Evolutionary conservation across 108 stramenopile species (phyloP).

Genomic region (Skeletonema tropicum): DNA sequence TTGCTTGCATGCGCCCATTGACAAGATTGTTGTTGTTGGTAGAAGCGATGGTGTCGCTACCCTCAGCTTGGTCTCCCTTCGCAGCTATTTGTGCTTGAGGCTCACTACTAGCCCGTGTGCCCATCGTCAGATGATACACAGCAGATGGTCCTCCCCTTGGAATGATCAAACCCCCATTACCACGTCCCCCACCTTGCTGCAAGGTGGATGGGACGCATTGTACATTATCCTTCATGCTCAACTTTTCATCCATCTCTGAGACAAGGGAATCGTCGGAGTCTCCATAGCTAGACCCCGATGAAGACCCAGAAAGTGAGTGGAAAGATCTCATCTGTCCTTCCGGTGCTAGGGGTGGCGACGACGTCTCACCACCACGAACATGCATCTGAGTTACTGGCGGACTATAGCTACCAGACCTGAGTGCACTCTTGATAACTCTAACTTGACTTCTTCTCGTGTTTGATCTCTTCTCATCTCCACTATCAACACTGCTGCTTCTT

Average conservation of each 20-base stretch:
- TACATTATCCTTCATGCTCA: conserved; percentile 1
- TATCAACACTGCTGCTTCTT: conserved; percentile 38
- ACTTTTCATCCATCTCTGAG: background rate
- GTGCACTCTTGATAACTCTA: conserved; percentile 42
- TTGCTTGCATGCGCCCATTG: conserved; percentile 9
- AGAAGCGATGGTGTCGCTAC: background rate
- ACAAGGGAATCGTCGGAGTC: conserved; percentile 19
- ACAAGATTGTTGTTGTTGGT: conserved; percentile 5
- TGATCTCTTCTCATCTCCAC: conserved; percentile 12
- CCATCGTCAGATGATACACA: background rate
- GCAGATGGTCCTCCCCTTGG: conserved; percentile 41
- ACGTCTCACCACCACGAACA: background rate
- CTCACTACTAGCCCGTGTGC: background rate
- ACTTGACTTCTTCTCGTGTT: conserved; percentile 27
- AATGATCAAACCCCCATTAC: conserved; percentile 40
- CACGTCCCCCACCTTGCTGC: conserved; percentile 27
- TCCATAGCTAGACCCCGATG: conserved; percentile 15
- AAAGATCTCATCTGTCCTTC: conserved; percentile 32
- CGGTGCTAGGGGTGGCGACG: conserved; percentile 3
- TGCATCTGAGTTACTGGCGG: conserved; percentile 28
- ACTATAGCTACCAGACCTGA: conserved; percentile 43
- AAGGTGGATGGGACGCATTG: conserved; percentile 38
- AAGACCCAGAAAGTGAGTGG: conserved; percentile 45
- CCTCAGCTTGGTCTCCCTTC: background rate
- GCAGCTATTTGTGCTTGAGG: background rate